Percentiles rank a stretch among this genome's conserved stretches.
Conservation (phyloP, 2,329 filamentous ascomycete species). For the Botrytis deweyae region DNA sequence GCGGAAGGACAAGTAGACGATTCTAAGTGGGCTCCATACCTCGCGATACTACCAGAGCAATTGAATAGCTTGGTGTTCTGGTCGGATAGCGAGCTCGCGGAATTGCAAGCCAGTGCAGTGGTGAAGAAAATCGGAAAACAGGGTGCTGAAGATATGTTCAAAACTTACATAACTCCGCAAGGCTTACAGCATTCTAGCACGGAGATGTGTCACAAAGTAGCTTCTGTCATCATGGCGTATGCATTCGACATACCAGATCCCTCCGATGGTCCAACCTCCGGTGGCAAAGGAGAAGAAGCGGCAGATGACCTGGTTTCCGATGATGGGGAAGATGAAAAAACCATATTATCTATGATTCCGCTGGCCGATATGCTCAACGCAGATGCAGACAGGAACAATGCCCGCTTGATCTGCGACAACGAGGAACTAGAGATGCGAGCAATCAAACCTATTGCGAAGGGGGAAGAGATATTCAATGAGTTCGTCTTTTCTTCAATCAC, state of each 20-base stretch:
- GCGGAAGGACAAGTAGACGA: conserved; percentile 29
- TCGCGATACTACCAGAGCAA: conserved; percentile 56
- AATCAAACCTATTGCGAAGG: conserved; percentile 54
- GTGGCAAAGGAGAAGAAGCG: conserved; percentile 49
- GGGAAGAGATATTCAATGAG: conserved; percentile 67
- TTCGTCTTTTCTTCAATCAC: conserved; percentile 8
- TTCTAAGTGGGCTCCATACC: conserved; percentile 52
- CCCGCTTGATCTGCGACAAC: conserved; percentile 42
- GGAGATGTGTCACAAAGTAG: conserved; percentile 59
- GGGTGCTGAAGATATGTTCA: conserved; percentile 57
- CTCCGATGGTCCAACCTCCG: conserved; percentile 40
- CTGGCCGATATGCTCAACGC: conserved; percentile 72
- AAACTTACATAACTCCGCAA: conserved; percentile 54
- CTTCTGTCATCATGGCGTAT: conserved; percentile 70
- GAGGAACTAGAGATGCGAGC: conserved; percentile 60
- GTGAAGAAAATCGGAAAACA: conserved; percentile 63
- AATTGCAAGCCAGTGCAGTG: conserved; percentile 64
- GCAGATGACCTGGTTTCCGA: conserved; percentile 48
- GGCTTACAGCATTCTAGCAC: conserved; percentile 45
- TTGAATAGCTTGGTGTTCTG: conserved; percentile 73
- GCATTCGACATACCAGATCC: conserved; percentile 60
- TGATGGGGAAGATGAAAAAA: conserved; percentile 48
- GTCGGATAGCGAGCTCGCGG: conserved; percentile 56
- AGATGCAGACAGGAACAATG: conserved; percentile 65
- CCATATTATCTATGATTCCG: conserved; percentile 64